Evolutionary conservation across 768 basidiomycete species (phyloP).

Genomic region (Boletus sp.): DNA sequence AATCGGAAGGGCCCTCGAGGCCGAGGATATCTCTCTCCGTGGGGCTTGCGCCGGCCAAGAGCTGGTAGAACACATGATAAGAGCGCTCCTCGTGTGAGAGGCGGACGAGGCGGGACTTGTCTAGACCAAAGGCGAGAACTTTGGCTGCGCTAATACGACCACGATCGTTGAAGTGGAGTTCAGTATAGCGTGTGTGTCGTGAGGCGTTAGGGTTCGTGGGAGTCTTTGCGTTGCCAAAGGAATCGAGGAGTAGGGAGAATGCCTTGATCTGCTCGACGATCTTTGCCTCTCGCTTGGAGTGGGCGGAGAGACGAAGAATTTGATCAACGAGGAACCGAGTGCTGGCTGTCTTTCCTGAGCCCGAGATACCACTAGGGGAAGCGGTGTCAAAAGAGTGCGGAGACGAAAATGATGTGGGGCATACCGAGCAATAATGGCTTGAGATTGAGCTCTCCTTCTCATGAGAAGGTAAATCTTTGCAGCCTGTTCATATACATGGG

Average conservation of each 20-base stretch:
- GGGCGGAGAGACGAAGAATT: conserved; percentile 57
- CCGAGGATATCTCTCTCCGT: conserved; percentile 51
- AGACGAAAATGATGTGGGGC: conserved; percentile 9
- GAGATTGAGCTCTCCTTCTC: conserved; percentile 51
- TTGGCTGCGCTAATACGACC: conserved; percentile 58
- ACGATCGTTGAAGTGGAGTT: conserved; percentile 58
- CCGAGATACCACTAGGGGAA: conserved; percentile 54
- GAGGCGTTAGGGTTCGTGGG: conserved; percentile 62
- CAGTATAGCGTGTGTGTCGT: conserved; percentile 56
- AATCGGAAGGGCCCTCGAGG: conserved; percentile 59
- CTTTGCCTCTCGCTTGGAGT: conserved; percentile 51
- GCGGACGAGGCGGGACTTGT: conserved; percentile 56
- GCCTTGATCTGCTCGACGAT: conserved; percentile 57
- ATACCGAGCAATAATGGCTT: conserved; percentile 57
- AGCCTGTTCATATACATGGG: conserved; percentile 63
- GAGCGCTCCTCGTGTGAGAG: conserved; percentile 61
- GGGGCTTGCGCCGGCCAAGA: conserved; percentile 57
- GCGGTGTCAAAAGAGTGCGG: conserved; percentile 12
- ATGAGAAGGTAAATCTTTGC: conserved; percentile 59
- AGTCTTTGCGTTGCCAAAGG: conserved; percentile 69
- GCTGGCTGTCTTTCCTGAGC: conserved; percentile 58
- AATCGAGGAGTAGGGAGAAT: conserved; percentile 53
- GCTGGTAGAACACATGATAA: conserved; percentile 66
- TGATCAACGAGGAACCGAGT: conserved; percentile 55
- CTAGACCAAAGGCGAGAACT: conserved; percentile 58